A percentile compares a stretch with the other conserved stretches of the same genome.
Conservation (phyloP, 208 protist species). For the Trypanosoma melophagium region DNA sequence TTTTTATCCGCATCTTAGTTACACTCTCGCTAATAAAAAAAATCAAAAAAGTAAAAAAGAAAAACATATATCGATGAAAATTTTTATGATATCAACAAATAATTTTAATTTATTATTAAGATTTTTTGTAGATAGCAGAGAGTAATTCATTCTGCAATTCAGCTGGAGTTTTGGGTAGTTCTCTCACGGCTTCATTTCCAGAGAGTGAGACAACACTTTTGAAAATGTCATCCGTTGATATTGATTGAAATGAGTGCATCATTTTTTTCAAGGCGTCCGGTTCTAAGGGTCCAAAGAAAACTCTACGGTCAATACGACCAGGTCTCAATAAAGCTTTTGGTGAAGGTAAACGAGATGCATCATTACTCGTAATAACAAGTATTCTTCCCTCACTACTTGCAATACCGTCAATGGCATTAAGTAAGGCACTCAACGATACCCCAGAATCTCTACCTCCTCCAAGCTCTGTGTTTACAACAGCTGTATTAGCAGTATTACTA, state of each 20-base stretch:
- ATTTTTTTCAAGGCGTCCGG: constrained; percentile 46
- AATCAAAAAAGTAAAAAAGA: too few species aligned
- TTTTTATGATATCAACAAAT: too few species aligned
- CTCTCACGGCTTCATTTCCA: neutral
- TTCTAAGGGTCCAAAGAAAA: constrained; percentile 55
- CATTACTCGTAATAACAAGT: constrained; percentile 95
- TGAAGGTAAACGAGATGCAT: constrained; percentile 79
- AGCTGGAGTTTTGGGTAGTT: constrained; percentile 17
- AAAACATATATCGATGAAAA: too few species aligned
- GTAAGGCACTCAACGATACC: constrained; percentile 92
- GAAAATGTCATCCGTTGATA: neutral
- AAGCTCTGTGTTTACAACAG: constrained; percentile 27
- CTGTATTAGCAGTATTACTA: too few species aligned
- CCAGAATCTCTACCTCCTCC: constrained; percentile 27
- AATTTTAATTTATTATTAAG: too few species aligned
- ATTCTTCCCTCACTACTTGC: constrained; percentile 90
- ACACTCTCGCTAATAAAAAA: too few species aligned
- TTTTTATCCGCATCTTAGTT: too few species aligned
- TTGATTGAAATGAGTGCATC: constrained; percentile 27
- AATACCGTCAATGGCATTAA: constrained; percentile 96
- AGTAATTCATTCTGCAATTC: constrained; percentile 33
- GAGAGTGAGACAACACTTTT: neutral
- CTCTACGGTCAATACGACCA: constrained; percentile 88
- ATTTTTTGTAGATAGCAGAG: constrained; percentile 20
- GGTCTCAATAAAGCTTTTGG: constrained; percentile 91